Base-by-base conservation (phyloP, 257 asterid genomes). In the Solanum lycopersicoides region DNA sequence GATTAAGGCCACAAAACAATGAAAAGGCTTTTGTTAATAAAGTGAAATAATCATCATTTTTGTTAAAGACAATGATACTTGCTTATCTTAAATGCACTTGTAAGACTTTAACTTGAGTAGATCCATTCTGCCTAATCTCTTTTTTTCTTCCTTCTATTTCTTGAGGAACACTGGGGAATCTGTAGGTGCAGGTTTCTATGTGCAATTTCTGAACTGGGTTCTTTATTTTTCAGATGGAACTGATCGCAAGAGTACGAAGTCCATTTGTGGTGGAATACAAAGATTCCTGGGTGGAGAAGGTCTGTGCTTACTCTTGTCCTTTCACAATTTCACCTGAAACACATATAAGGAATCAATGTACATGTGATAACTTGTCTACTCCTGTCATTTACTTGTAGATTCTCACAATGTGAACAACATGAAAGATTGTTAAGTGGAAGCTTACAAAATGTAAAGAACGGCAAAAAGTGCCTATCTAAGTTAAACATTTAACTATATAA, bases 221-320 rank as follows among this genome's bases (percentile, higher is more conserved):
- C 83, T 71, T 65, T 60, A 71, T 84, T 91, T 42, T 92, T 88
- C 94, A 97, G 99, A 97, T 97, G 99, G 99, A 97, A 90, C 99
- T 97, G 84, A 97, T 97, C 34, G 92, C 99, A 66, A 94, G 91
- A 90, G 99, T 91, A 47, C 91, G 89, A 83, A 94, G 92, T 89
- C 98, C 96, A 66, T 97, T 91, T 88, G 94, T 97, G 72, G 99
- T 97, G 87, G 99, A 97, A 87, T 96, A 97, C 93, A 97, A 94
- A 94, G 99, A 97, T 91, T 97, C 99, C 68, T 97, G 99, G 99
- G 99, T 97, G 91, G 99, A 97, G 91, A 96, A 95, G 98, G 99
- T 97, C 88, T 11, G 94, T 74, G 82, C 84, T 60, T 34, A 75
- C 44, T 66, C 35, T 47, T 66, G 10, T 37, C 63, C 80, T 41